phyloP scores from a whole-genome alignment of 306 rosid species.

The Clitoria ternatea region DNA sequence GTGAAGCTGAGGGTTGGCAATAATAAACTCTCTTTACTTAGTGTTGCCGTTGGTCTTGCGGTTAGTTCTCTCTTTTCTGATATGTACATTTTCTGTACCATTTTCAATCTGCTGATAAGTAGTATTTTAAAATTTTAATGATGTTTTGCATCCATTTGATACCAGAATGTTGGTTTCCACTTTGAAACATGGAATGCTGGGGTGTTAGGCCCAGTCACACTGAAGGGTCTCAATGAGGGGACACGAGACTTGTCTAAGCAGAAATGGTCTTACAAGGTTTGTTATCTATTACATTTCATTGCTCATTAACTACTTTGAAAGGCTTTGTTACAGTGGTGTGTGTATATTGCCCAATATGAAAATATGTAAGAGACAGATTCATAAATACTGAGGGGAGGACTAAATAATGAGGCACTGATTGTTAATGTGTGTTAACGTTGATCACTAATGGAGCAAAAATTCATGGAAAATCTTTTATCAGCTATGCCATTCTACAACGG shows the following conservation, averaged over 20 bases:
- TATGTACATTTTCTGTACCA: not conserved
- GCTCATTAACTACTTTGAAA: not conserved
- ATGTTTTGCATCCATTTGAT: constrained; percentile 20
- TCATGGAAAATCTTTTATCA: not conserved
- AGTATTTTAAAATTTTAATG: not conserved
- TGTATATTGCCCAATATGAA: not conserved
- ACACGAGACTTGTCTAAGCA: constrained; percentile 66
- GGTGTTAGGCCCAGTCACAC: constrained; percentile 67
- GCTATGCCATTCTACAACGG: not conserved
- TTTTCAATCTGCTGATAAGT: not conserved
- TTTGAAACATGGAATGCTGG: constrained; percentile 72
- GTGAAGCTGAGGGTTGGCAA: constrained; percentile 67
- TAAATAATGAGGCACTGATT: not conserved
- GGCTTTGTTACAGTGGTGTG: not conserved
- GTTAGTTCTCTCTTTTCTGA: constrained; percentile 48
- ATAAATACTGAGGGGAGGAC: not conserved
- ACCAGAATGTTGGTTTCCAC: constrained; percentile 80
- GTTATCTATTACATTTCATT: not conserved
- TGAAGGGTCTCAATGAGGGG: constrained; percentile 65
- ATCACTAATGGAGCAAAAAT: not conserved
- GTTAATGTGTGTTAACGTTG: not conserved
- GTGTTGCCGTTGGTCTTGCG: constrained; percentile 85
- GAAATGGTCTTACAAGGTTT: constrained; percentile 95
- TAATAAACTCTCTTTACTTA: constrained; percentile 87
- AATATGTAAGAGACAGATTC: not conserved